phyloP scores from a whole-genome alignment of 2,329 filamentous ascomycete species.

The Waltergamsia citrina region DNA sequence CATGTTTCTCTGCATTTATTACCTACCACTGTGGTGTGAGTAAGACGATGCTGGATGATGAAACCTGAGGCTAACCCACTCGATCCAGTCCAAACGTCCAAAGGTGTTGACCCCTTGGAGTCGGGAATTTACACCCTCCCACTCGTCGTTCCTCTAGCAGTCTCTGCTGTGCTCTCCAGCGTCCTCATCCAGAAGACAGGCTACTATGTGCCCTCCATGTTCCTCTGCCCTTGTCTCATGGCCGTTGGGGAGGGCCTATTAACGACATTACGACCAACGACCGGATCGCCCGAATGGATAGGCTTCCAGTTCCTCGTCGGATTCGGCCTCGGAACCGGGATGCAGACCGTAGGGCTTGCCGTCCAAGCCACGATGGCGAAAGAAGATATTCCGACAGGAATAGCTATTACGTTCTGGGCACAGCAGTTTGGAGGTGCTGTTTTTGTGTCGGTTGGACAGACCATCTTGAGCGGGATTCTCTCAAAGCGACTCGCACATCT shows the following conservation, averaged over 20 bases:
- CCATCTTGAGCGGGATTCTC: constrained; percentile 41
- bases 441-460: constrained; percentile 41
- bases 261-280: constrained; percentile 4
- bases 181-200: constrained; percentile 21
- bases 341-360: constrained; percentile 33
- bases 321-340: constrained; percentile 27
- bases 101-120: constrained; percentile 11
- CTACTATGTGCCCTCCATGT: constrained; percentile 22
- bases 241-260: constrained; percentile 21
- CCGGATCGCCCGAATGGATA: constrained; percentile 12
- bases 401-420: constrained; percentile 32
- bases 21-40: background rate
- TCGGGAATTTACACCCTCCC: constrained; percentile 28
- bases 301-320: constrained; percentile 23
- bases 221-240: constrained; percentile 17
- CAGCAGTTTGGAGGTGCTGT: constrained; percentile 33
- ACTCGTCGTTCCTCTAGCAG: constrained; percentile 14
- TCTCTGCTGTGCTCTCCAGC: constrained; percentile 34
- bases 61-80: constrained; percentile 24
- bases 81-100: constrained; percentile 36
- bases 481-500: too few relatives aligned
- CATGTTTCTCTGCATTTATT: background rate
- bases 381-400: constrained; percentile 30
- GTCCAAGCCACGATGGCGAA: constrained; percentile 33
- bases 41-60: constrained; percentile 38